Evolutionary conservation across 352 stramenopile genomes (phyloP), one percentile per base, ranked within the genome.

Genomic region (Phytophthora litchii): DNA sequence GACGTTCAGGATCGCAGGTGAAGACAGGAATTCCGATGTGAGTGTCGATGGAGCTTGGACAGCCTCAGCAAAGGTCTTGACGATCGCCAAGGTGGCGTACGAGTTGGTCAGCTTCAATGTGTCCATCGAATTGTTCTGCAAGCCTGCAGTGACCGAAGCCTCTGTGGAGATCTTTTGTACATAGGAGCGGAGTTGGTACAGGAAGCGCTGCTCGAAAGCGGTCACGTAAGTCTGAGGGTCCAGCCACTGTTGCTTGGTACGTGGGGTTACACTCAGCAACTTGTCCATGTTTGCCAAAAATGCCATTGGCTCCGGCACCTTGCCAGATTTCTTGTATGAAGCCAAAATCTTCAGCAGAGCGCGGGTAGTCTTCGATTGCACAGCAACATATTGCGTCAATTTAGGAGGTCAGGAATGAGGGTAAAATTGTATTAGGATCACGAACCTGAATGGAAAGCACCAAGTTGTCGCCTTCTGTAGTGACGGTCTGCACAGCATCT

Each of bases 381-480:
- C 19, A 34, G 38, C 23, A 34, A 0, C 42, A 51, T 13, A 16
- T 7, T n/a, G 21, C 42, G 5, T 60, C 7, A 59, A 31, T 44
- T 37, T 9, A 10, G 21, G 29, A 47, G 6, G 3, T 32, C 25
- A 38, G 21, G 19, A 1, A 37, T 11, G 31, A 38, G 19, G 3
- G 1, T 11, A 54, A 40, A 17, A 34, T 34, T 23, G n/a, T 2
- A 27, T 11, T 16, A 32, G 3, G 29, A 40, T 10, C 46, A 70
- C 49, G 3, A 34, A 70, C 65, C 60, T 99, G 95, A 52, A 98
- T 83, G 10, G 95, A 94, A 25, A 99, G 75, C 68, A 99, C 97
- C 47, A 96, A 83, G 74, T 98, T 98, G 58, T 99, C 96, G 42
- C 96, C 96, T 70, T 98, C 96, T 4, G 97, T 95, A 1, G 95